Conservation (phyloP, 2,329 filamentous ascomycete species). For the Fusarium scirpi region DNA sequence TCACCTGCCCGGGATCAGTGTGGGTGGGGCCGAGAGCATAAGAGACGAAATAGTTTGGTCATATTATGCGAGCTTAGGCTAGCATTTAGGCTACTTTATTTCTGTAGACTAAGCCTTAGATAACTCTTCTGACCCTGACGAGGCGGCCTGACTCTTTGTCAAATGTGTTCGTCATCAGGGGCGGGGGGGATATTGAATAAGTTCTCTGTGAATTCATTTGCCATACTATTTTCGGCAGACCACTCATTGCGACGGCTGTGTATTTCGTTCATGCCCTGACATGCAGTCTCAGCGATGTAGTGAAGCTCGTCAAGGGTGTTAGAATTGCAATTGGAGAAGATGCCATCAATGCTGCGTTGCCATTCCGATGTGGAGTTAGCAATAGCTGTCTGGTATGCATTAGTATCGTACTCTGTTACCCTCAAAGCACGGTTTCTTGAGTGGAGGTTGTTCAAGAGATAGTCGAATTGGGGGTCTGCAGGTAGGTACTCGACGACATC, state of each 20-base stretch:
- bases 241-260: slow-evolving; percentile 52
- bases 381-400: slow-evolving; percentile 54
- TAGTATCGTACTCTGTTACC: slow-evolving; percentile 53
- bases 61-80: too few relatives aligned
- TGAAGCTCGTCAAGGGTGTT: slow-evolving; percentile 59
- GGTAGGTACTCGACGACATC: slow-evolving; percentile 53
- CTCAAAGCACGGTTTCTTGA: slow-evolving; percentile 43
- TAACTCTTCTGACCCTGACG: too few relatives aligned
- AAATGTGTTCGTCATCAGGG: slow-evolving; percentile 26
- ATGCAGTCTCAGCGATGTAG: slow-evolving; percentile 59
- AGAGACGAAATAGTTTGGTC: too few relatives aligned
- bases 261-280: slow-evolving; percentile 58
- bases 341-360: slow-evolving; percentile 58
- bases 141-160: slow-evolving; percentile 2
- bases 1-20: slow-evolving; percentile 1
- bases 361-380: slow-evolving; percentile 57
- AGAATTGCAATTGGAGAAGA: slow-evolving; percentile 59
- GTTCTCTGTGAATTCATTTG: slow-evolving; percentile 51
- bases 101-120: too few relatives aligned
- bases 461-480: slow-evolving; percentile 44
- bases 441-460: slow-evolving; percentile 41
- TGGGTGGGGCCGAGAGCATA: slow-evolving; percentile 11
- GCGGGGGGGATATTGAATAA: slow-evolving; percentile 35
- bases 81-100: too few relatives aligned
- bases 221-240: slow-evolving; percentile 47